Percentiles rank a stretch among this genome's conserved stretches.
Evolutionary conservation across 2,329 filamentous ascomycete genomes (phyloP).

Genomic region (Sclerotiophoma versabilis): DNA sequence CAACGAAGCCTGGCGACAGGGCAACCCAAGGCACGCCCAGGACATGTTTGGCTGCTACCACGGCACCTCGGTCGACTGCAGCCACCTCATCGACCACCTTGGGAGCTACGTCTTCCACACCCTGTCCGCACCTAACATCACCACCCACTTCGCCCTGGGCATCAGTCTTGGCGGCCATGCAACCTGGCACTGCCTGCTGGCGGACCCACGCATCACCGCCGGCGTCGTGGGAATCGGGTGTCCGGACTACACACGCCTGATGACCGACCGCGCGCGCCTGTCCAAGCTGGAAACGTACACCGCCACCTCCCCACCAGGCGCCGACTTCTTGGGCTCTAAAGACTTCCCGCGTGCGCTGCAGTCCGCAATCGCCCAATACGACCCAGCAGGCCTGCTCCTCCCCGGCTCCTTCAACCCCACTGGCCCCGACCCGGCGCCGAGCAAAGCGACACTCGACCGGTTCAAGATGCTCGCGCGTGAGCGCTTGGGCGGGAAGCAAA

Average conservation of each 20-base stretch:
- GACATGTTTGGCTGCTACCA: slow-evolving; percentile 88
- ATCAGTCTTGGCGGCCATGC: slow-evolving; percentile 88
- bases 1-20: slow-evolving; percentile 80
- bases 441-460: slow-evolving; percentile 44
- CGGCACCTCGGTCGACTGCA: slow-evolving; percentile 77
- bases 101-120: slow-evolving; percentile 74
- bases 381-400: slow-evolving; percentile 79
- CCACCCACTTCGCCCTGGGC: slow-evolving; percentile 77
- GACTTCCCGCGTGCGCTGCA: slow-evolving; percentile 79
- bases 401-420: slow-evolving; percentile 34
- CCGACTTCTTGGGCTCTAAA: slow-evolving; percentile 74
- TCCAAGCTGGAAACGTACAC: slow-evolving; percentile 71
- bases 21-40: slow-evolving; percentile 81
- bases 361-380: slow-evolving; percentile 67
- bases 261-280: slow-evolving; percentile 78
- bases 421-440: slow-evolving; percentile 35
- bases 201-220: slow-evolving; percentile 78
- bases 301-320: slow-evolving; percentile 61
- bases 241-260: slow-evolving; percentile 83
- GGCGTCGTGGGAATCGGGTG: slow-evolving; percentile 86
- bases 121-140: slow-evolving; percentile 52
- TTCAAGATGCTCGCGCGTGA: slow-evolving; percentile 50
- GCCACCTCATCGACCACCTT: slow-evolving; percentile 77
- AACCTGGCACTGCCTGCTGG: slow-evolving; percentile 82
- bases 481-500: slow-evolving; percentile 53